phyloP scores from a whole-genome alignment of 2,329 filamentous ascomycete species.

The Thielaviopsis euricoi region DNA sequence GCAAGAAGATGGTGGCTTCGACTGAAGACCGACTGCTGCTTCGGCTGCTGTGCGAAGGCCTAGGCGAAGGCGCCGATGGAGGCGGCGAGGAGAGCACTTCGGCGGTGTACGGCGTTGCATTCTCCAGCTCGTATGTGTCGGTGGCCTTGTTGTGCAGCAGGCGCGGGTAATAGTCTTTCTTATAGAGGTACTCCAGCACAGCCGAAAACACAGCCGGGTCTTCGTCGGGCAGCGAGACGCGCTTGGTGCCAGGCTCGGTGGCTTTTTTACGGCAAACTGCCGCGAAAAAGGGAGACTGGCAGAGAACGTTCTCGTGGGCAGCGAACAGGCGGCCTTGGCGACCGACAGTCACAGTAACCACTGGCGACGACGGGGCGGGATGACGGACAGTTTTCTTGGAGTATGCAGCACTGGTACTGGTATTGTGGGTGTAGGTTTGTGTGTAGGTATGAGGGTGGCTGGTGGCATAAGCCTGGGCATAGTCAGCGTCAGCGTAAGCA shows the following conservation, averaged over 20 bases:
- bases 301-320: conserved; percentile 83
- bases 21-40: background rate
- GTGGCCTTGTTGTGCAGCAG: conserved; percentile 73
- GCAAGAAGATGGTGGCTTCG: conserved; percentile 64
- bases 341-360: conserved; percentile 75
- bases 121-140: conserved; percentile 82
- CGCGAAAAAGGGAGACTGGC: conserved; percentile 71
- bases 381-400: conserved; percentile 4
- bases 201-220: conserved; percentile 89
- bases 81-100: conserved; percentile 32
- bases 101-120: conserved; percentile 30
- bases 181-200: conserved; percentile 92
- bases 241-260: conserved; percentile 48
- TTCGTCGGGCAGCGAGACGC: conserved; percentile 54
- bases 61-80: background rate
- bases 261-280: conserved; percentile 55
- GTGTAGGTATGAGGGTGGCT: background rate
- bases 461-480: background rate
- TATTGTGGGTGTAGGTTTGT: conserved; percentile 9
- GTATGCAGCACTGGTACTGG: background rate
- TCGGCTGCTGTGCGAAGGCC: background rate
- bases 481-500: conserved; percentile 28
- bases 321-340: conserved; percentile 79
- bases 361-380: conserved; percentile 39
- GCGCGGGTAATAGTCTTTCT: conserved; percentile 86